Evolutionary conservation across 176 grass and related monocot genomes (phyloP).

Genomic region (Tuctoria greenei): DNA sequence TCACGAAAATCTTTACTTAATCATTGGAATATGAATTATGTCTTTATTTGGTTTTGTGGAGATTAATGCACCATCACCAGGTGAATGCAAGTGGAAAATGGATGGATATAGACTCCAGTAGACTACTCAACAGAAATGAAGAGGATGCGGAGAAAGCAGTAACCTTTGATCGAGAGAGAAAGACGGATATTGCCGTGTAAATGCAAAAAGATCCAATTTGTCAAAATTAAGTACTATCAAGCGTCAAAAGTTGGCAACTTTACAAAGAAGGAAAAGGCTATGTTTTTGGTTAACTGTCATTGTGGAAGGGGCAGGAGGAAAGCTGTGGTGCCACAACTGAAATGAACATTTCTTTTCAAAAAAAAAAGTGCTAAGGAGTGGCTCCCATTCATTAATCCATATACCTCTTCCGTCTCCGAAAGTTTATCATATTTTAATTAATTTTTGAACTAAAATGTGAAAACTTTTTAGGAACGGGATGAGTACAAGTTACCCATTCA

Average conservation of each 20-base stretch:
- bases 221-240: background rate
- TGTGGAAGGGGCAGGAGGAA: constrained; percentile 15
- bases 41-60: background rate
- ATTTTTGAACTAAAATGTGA: too few relatives aligned
- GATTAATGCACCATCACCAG: background rate
- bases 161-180: constrained; percentile 40
- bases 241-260: constrained; percentile 30
- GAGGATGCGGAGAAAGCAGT: background rate
- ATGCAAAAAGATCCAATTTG: constrained; percentile 18
- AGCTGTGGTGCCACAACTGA: too few relatives aligned
- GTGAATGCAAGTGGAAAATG: background rate
- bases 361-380: constrained; percentile 17
- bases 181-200: constrained; percentile 23
- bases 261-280: background rate
- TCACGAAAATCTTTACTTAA: constrained; percentile 2
- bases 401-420: too few relatives aligned
- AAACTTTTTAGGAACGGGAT: too few relatives aligned
- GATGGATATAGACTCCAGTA: too few relatives aligned
- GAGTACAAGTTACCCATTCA: background rate
- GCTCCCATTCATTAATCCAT: constrained; percentile 18
- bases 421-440: too few relatives aligned
- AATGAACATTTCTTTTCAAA: too few relatives aligned
- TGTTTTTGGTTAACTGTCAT: constrained; percentile 5
- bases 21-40: constrained; percentile 10
- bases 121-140: background rate